Evolutionary conservation across 352 stramenopile species (phyloP), one percentile per base, ranked within the genome.

Genomic region (Phytophthora megakarya): DNA sequence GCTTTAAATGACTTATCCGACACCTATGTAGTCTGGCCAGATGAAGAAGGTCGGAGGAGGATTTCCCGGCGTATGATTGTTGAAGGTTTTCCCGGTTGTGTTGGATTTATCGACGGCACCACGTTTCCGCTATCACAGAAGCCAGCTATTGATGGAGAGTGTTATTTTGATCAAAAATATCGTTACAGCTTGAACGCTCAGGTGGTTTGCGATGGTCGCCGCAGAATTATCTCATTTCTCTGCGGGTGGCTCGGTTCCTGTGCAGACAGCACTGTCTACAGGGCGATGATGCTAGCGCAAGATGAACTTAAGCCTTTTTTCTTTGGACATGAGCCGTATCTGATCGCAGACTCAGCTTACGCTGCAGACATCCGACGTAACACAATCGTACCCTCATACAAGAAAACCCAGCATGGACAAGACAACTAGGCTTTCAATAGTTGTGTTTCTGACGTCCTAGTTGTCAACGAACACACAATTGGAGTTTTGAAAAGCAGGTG

Each of bases 141-240:
- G n/a, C 51, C 39, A 42, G 51, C 38, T 3, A 18, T 59, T 3
- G 51, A 59, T 18, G 38, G 51, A 25, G 25, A 59, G 19, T 50
- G 38, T 18, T 59, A 43, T 26, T 59, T 59, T 16, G 51, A 59
- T 16, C 16, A 38, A 3, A 59, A 59, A 42, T 30, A 19, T 15
- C 51, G 51, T 10, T 59, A 59, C 26, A 59, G 26, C 51, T 16
- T 59, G 16, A 56, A 56, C 23, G 35, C 5, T 10, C 48, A 56
- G 25, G 33, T 47, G 3, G 35, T 56, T 4, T 38, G 38, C 11
- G 38, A 49, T 13, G 50, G 49, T 10, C 16, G 13, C 1, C 22
- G 50, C 0, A 22, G 38, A 8, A 59, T 50, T 11, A 49, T 59
- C 8, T n/a, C 37, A 13, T 59, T 59, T 16, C 49, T 33, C 12